phyloP scores from a whole-genome alignment of 2,329 filamentous ascomycete genomes.

The Tympanopsis confertula region DNA sequence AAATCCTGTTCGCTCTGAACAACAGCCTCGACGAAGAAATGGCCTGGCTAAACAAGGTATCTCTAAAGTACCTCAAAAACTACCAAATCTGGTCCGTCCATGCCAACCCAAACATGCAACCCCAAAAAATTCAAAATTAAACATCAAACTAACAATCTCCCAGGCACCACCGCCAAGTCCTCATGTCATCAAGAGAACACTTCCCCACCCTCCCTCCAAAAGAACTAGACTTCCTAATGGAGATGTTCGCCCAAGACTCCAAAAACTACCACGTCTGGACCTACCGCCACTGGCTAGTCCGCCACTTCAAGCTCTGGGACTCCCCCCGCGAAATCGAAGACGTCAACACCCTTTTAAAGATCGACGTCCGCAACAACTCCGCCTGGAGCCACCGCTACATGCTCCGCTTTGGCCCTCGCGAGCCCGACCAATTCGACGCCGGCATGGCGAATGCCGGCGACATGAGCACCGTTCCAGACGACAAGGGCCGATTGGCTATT shows the following conservation, averaged over 20 bases:
- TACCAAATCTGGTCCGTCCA: slow-evolving; percentile 49
- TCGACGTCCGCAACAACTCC: slow-evolving; percentile 61
- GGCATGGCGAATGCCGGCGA: slow-evolving; percentile 19
- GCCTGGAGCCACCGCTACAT: slow-evolving; percentile 69
- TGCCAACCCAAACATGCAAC: neutral
- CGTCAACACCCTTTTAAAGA: slow-evolving; percentile 44
- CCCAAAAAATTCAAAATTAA: neutral
- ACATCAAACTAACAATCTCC: neutral
- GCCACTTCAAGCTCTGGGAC: slow-evolving; percentile 42
- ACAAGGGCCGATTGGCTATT: neutral
- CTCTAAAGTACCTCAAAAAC: slow-evolving; percentile 58
- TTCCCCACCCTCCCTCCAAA: slow-evolving; percentile 43
- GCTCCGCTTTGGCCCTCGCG: slow-evolving; percentile 35
- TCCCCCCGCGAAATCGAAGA: slow-evolving; percentile 39
- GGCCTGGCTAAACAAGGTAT: slow-evolving; percentile 54
- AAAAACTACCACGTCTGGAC: slow-evolving; percentile 75
- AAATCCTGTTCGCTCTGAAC: slow-evolving; percentile 41
- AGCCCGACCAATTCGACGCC: slow-evolving; percentile 12
- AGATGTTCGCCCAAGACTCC: slow-evolving; percentile 56
- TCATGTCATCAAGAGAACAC: slow-evolving; percentile 15
- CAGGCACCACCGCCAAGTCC: slow-evolving; percentile 28
- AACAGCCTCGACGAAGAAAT: slow-evolving; percentile 40
- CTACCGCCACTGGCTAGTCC: slow-evolving; percentile 41
- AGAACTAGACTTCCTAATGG: slow-evolving; percentile 50
- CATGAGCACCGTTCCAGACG: neutral